phyloP scores from a whole-genome alignment of 2,329 filamentous ascomycete species.

The Colletotrichum viniferum region DNA sequence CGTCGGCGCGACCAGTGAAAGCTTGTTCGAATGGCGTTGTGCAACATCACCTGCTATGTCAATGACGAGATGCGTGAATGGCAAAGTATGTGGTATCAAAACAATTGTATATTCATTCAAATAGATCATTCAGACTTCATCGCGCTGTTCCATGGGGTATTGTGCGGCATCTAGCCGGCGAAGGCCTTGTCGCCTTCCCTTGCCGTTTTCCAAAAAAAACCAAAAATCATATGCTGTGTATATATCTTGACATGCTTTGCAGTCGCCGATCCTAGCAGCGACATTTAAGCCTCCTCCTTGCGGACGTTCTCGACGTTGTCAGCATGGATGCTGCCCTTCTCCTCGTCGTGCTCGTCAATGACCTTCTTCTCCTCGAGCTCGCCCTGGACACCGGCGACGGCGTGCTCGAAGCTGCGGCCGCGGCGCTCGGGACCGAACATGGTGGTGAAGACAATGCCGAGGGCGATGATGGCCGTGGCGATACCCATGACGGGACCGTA shows the following conservation, averaged over 20 bases:
- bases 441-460: conserved; percentile 71
- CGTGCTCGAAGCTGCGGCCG: conserved; percentile 71
- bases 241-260: not conserved
- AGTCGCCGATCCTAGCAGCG: not conserved
- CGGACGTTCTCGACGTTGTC: conserved; percentile 7
- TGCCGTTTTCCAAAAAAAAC: not conserved
- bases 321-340: conserved; percentile 27
- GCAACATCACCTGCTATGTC: not conserved
- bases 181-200: not conserved
- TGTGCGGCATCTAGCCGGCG: not conserved
- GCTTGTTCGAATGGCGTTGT: not conserved
- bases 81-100: not conserved
- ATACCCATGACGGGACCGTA: conserved; percentile 80
- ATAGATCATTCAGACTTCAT: not conserved
- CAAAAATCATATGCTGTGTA: not conserved
- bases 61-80: not conserved
- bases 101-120: not conserved
- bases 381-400: conserved; percentile 41
- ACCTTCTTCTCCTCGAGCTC: conserved; percentile 28
- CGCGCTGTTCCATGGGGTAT: not conserved
- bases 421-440: conserved; percentile 77
- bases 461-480: conserved; percentile 76
- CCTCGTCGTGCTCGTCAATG: conserved; percentile 32
- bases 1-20: not conserved
- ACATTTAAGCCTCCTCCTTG: not conserved